Evolutionary conservation across 495 filamentous ascomycete species (phyloP).

Genomic region (Aspergillus ellipticus): DNA sequence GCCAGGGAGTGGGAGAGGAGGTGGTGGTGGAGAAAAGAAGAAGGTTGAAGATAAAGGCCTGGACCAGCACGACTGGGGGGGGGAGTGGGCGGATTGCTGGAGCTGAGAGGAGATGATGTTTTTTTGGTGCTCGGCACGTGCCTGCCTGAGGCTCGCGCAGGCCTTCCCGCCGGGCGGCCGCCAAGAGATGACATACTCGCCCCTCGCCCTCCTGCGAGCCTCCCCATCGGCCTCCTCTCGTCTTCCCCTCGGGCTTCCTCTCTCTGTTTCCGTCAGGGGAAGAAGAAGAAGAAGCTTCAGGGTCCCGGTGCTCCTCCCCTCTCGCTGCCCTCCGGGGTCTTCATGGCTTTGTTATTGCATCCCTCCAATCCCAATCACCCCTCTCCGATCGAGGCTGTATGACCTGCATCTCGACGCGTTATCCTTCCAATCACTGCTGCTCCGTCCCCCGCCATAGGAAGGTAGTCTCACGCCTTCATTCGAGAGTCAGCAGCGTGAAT

Average conservation of each 20-base stretch:
- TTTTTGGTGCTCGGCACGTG: slow-evolving; percentile 27
- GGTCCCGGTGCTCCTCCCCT: slow-evolving; percentile 15
- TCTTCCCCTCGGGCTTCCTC: slow-evolving; percentile 6
- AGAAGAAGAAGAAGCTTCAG: too few relatives aligned
- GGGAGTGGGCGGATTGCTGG: slow-evolving; percentile 2
- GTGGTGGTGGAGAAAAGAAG: background rate
- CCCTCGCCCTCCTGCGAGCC: slow-evolving; percentile 10
- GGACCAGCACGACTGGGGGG: slow-evolving; percentile 6
- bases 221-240: too few relatives aligned
- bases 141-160: slow-evolving; percentile 28
- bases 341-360: slow-evolving; percentile 3
- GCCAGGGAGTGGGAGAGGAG: background rate
- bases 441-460: slow-evolving; percentile 2
- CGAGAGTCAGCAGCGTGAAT: slow-evolving; percentile 10
- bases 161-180: background rate
- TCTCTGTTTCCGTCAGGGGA: slow-evolving; percentile 13
- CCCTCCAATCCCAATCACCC: background rate
- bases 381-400: background rate
- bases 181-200: slow-evolving; percentile 10
- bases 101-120: slow-evolving; percentile 27
- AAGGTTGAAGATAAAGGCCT: background rate
- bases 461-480: slow-evolving; percentile 3
- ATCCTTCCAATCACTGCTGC: slow-evolving; percentile 1
- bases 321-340: slow-evolving; percentile 12
- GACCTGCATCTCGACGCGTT: background rate